Percentiles rank a stretch among this genome's conserved stretches.
Conservation (phyloP, 2,329 filamentous ascomycete species). For the Fusarium palustre region DNA sequence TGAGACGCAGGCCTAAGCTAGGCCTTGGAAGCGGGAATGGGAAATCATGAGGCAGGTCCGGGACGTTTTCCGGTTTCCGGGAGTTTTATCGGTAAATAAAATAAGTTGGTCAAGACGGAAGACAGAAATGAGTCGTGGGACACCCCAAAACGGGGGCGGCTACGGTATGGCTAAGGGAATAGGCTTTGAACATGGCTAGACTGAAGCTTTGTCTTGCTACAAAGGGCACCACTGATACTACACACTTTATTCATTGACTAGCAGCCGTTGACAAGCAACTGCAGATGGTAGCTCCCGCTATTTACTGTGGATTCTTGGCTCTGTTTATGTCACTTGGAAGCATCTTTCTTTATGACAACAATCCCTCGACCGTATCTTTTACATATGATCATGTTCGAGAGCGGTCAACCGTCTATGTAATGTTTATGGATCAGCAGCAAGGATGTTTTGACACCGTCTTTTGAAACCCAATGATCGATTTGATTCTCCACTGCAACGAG, state of each 20-base stretch:
- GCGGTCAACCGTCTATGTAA: neutral
- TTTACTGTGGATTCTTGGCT: neutral
- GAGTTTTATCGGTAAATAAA: slow-evolving; percentile 2
- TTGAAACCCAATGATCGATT: neutral
- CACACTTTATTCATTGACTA: slow-evolving; percentile 8
- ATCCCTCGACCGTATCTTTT: neutral
- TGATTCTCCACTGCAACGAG: neutral
- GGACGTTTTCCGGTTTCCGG: slow-evolving; percentile 1
- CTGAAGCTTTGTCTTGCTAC: neutral
- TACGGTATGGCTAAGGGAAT: neutral
- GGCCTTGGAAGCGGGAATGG: neutral
- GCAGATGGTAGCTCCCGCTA: neutral
- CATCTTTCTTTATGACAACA: neutral
- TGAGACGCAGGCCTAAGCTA: neutral
- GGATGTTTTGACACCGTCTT: slow-evolving; percentile 12
- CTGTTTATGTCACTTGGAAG: neutral
- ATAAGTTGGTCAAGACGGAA: neutral
- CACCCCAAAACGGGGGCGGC: neutral
- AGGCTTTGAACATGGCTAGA: neutral
- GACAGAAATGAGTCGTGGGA: slow-evolving; percentile 2
- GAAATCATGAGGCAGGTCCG: slow-evolving; percentile 4
- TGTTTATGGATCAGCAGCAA: slow-evolving; percentile 17
- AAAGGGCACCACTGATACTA: neutral
- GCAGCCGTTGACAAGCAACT: slow-evolving; percentile 7
- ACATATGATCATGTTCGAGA: neutral